phyloP scores from a whole-genome alignment of 1,284 basidiomycete genomes.

The Wolfiporia cocos region DNA sequence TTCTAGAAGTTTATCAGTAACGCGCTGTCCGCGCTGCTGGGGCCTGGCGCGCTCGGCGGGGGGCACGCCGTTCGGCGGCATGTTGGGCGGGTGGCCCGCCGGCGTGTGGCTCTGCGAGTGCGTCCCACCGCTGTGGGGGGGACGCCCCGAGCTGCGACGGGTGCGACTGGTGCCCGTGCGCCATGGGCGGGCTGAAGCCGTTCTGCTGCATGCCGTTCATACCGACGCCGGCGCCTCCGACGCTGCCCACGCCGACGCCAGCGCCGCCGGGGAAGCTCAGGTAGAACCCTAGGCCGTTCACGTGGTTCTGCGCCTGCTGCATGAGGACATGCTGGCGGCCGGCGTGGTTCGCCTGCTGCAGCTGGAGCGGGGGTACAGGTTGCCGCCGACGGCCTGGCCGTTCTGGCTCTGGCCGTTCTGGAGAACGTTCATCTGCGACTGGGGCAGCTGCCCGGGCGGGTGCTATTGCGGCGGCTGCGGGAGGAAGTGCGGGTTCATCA shows the following conservation, averaged over 20 bases:
- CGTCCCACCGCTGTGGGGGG: neutral
- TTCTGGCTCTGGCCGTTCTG: slow-evolving; percentile 33
- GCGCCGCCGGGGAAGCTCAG: slow-evolving; percentile 35
- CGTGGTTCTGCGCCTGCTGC: slow-evolving; percentile 29
- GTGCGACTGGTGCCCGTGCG: slow-evolving; percentile 10
- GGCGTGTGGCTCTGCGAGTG: neutral
- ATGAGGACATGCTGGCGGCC: slow-evolving; percentile 25
- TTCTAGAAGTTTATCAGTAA: slow-evolving; percentile 40
- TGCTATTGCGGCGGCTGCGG: slow-evolving; percentile 33
- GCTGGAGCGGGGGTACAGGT: slow-evolving; percentile 13
- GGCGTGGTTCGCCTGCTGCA: slow-evolving; percentile 16
- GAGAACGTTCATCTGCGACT: slow-evolving; percentile 32
- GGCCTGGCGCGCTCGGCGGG: slow-evolving; percentile 25
- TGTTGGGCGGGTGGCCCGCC: slow-evolving; percentile 36
- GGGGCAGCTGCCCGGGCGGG: slow-evolving; percentile 24
- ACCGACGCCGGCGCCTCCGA: no score
- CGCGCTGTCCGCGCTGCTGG: slow-evolving; percentile 35
- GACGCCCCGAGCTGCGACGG: slow-evolving; percentile 4
- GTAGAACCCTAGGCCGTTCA: slow-evolving; percentile 28
- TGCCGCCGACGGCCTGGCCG: slow-evolving; percentile 36
- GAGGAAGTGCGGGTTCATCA: slow-evolving; percentile 34
- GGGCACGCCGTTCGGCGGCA: slow-evolving; percentile 30
- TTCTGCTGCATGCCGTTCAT: slow-evolving; percentile 7
- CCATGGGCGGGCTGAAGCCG: slow-evolving; percentile 2
- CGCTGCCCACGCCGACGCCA: slow-evolving; percentile 28